phyloP scores from a whole-genome alignment of 805 yeast species.

The Debaryomyces prosopidis region DNA sequence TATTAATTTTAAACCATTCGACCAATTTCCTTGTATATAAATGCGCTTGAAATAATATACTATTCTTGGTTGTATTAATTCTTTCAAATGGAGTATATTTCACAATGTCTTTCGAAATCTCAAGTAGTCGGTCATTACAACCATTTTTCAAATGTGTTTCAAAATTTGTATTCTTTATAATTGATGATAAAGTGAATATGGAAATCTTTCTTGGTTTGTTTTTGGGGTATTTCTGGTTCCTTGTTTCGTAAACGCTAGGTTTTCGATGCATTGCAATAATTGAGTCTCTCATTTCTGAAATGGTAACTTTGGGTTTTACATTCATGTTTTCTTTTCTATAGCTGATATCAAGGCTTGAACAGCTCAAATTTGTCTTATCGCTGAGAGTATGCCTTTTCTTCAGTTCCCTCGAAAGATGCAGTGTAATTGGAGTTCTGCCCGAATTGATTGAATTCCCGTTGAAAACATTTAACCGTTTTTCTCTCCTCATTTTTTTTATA shows the following conservation, averaged over 20 bases:
- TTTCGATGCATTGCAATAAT: neutral
- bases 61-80: neutral
- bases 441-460: conserved; percentile 1
- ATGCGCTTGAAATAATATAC: neutral
- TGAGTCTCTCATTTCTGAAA: neutral
- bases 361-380: neutral
- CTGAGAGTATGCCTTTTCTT: neutral
- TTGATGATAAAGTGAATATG: conserved; percentile 1
- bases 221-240: neutral
- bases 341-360: neutral
- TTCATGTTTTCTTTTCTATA: neutral
- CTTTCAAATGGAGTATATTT: neutral
- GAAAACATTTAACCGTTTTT: conserved; percentile 4
- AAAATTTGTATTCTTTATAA: conserved; percentile 2
- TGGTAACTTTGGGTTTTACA: neutral
- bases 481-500: conserved; percentile 8
- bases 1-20: conserved; percentile 9
- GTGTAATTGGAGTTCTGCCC: neutral
- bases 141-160: neutral
- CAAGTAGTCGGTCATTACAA: neutral
- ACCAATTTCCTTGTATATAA: conserved; percentile 2
- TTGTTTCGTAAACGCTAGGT: neutral
- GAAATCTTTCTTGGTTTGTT: neutral
- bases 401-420: neutral
- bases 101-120: neutral